A percentile compares a stretch with the other conserved stretches of the same genome.
These are phyloP conservation scores for Cercospora citrullina DNA, from an alignment of 2,329 filamentous ascomycete species.

Conservation along the genomic window DNA sequence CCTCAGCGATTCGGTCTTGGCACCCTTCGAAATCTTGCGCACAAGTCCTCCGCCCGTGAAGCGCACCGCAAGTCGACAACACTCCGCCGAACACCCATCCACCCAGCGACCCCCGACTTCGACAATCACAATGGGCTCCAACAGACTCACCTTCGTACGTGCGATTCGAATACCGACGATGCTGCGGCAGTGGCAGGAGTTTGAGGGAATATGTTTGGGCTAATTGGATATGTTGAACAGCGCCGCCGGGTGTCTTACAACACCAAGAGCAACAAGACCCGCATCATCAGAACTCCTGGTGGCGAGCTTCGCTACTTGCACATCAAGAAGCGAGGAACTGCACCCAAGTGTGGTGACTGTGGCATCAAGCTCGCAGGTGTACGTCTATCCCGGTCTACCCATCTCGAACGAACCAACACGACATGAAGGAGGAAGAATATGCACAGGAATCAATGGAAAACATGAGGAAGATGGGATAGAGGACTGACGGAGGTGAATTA, in stretches of 20 bases:
- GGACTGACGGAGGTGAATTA: slow-evolving; percentile 25
- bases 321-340: slow-evolving; percentile 99
- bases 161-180: slow-evolving; percentile 25
- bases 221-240: slow-evolving; percentile 39
- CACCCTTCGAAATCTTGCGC: slow-evolving; percentile 2
- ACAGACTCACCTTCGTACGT: slow-evolving; percentile 59
- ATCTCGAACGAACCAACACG: neutral
- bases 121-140: slow-evolving; percentile 52
- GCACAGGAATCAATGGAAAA: neutral
- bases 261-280: slow-evolving; percentile 95
- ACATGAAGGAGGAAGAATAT: neutral
- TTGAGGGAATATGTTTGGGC: neutral
- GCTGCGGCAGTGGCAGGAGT: slow-evolving; percentile 19
- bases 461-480: neutral
- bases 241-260: slow-evolving; percentile 73
- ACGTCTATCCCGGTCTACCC: slow-evolving; percentile 55
- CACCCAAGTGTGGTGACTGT: slow-evolving; percentile 99
- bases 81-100: slow-evolving; percentile 7
- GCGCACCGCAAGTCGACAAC: slow-evolving; percentile 12
- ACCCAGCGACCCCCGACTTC: slow-evolving; percentile 19
- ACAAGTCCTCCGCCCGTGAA: slow-evolving; percentile 1
- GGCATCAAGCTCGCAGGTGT: slow-evolving; percentile 96
- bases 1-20: slow-evolving; percentile 2
- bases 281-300: slow-evolving; percentile 93
- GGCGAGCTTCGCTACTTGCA: slow-evolving; percentile 94